A percentile compares a stretch with the other conserved stretches of the same genome.
phyloP scores from a whole-genome alignment of 345 rosid species.

The Stellera chamaejasme region DNA sequence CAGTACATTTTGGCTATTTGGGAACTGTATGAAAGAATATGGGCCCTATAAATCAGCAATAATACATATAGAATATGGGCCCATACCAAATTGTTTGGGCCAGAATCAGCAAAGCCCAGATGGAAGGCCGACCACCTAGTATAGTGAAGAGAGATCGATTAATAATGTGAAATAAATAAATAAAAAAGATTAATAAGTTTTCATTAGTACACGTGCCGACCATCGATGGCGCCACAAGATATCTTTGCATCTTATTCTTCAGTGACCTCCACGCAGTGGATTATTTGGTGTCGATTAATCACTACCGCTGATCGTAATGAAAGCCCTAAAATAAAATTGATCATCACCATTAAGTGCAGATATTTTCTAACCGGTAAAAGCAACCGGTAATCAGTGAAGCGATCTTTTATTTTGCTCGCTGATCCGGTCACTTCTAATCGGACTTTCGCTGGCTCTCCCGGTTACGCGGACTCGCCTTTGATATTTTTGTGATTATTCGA shows the following conservation, averaged over 20 bases:
- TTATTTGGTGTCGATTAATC: conserved; percentile 37
- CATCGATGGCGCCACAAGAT: background rate
- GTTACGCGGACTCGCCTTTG: conserved; percentile 11
- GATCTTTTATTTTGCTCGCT: conserved; percentile 20
- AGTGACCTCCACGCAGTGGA: background rate
- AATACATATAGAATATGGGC: too few relatives aligned
- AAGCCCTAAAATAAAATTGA: conserved; percentile 3
- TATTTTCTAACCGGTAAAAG: conserved; percentile 29
- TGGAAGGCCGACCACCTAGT: background rate
- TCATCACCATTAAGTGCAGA: conserved; percentile 6
- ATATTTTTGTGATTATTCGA: conserved; percentile 1
- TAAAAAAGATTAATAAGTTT: too few relatives aligned
- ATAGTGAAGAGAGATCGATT: background rate
- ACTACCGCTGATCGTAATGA: conserved; percentile 21
- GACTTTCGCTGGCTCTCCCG: conserved; percentile 15
- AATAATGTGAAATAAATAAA: too few relatives aligned
- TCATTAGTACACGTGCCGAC: background rate
- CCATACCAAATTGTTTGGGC: background rate
- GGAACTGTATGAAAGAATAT: too few relatives aligned
- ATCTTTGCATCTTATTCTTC: background rate
- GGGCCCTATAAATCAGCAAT: too few relatives aligned
- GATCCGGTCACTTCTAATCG: conserved; percentile 24
- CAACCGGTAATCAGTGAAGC: conserved; percentile 9
- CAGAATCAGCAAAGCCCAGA: background rate
- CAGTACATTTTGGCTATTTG: too few relatives aligned